Percentiles rank a stretch among this genome's conserved stretches.
Evolutionary conservation across 176 grass and related monocot genomes (phyloP).

Genomic region (Aegilops speltoides): DNA sequence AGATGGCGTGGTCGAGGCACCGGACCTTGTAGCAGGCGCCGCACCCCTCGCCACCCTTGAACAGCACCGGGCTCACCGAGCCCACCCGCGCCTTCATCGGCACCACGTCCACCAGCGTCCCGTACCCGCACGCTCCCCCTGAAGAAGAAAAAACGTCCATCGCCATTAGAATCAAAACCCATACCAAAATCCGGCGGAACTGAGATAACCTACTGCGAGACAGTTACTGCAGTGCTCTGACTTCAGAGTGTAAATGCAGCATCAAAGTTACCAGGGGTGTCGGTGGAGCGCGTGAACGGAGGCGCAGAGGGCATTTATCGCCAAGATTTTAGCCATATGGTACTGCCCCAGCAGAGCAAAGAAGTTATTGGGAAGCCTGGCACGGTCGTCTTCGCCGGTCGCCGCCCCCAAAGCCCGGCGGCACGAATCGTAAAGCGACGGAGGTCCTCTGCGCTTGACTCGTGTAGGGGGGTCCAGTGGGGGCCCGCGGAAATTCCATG

Average conservation of each 20-base stretch:
- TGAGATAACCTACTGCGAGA: background rate
- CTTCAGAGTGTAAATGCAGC: slow-evolving; percentile 7
- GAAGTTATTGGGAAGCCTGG: slow-evolving; percentile 1
- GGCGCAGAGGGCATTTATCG: background rate
- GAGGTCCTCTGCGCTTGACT: background rate
- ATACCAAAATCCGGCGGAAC: slow-evolving; percentile 16
- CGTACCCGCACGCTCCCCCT: slow-evolving; percentile 97
- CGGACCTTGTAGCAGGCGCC: slow-evolving; percentile 97
- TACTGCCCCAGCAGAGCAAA: background rate
- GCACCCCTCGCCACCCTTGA: slow-evolving; percentile 92
- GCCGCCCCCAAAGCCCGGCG: background rate
- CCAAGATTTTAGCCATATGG: slow-evolving; percentile 5
- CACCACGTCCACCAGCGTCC: slow-evolving; percentile 89
- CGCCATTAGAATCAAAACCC: background rate
- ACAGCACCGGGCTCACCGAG: slow-evolving; percentile 91
- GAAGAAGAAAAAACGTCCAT: background rate
- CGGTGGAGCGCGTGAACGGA: background rate
- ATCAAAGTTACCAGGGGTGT: slow-evolving; percentile 22
- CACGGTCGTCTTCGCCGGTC: slow-evolving; percentile 21
- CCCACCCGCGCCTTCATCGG: slow-evolving; percentile 87
- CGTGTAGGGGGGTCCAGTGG: background rate
- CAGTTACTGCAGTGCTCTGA: background rate
- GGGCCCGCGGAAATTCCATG: slow-evolving; percentile 28
- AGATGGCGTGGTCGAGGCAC: slow-evolving; percentile 78
- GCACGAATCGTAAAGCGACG: slow-evolving; percentile 33